Conservation (phyloP, 169 alveolate species). For the Cryptosporidium parvum region DNA sequence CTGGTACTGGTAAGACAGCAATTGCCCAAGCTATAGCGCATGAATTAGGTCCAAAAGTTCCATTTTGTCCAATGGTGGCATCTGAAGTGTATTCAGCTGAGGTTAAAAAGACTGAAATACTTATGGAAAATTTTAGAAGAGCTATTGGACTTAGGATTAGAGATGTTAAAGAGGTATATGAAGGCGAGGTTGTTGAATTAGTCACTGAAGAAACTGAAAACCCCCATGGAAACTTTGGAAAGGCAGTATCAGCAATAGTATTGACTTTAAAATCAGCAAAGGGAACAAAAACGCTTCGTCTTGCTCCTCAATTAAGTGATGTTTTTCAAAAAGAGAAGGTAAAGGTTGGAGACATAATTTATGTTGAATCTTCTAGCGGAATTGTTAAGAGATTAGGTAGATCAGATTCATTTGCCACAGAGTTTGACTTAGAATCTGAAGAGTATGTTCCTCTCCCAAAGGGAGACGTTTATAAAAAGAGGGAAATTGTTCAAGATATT, state of each 20-base stretch:
- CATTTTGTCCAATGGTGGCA: slow-evolving; percentile 99
- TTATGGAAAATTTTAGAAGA: slow-evolving; percentile 99
- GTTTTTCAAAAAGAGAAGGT: slow-evolving; percentile 97
- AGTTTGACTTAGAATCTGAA: slow-evolving; percentile 99
- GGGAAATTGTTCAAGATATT: slow-evolving; percentile 98
- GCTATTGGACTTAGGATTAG: slow-evolving; percentile 98
- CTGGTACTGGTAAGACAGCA: slow-evolving; percentile 99
- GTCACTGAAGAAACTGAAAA: slow-evolving; percentile 95
- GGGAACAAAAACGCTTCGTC: slow-evolving; percentile 97
- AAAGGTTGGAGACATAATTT: slow-evolving; percentile 96
- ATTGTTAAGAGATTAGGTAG: slow-evolving; percentile 98
- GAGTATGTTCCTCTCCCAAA: slow-evolving; percentile 99
- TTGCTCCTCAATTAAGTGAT: slow-evolving; percentile 98
- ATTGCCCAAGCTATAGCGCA: slow-evolving; percentile 98
- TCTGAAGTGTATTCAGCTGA: slow-evolving; percentile 99
- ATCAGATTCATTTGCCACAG: slow-evolving; percentile 97
- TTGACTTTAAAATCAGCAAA: slow-evolving; percentile 95
- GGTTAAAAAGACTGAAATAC: slow-evolving; percentile 98
- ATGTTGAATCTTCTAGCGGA: slow-evolving; percentile 98
- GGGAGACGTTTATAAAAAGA: slow-evolving; percentile 99
- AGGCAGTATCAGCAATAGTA: slow-evolving; percentile 89
- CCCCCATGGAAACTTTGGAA: slow-evolving; percentile 89
- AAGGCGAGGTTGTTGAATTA: slow-evolving; percentile 97
- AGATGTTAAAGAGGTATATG: slow-evolving; percentile 99
- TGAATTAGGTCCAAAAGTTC: slow-evolving; percentile 99